phyloP scores from a whole-genome alignment of 1,139 yeast species.

The Kurtzmaniella quercitrusa region DNA sequence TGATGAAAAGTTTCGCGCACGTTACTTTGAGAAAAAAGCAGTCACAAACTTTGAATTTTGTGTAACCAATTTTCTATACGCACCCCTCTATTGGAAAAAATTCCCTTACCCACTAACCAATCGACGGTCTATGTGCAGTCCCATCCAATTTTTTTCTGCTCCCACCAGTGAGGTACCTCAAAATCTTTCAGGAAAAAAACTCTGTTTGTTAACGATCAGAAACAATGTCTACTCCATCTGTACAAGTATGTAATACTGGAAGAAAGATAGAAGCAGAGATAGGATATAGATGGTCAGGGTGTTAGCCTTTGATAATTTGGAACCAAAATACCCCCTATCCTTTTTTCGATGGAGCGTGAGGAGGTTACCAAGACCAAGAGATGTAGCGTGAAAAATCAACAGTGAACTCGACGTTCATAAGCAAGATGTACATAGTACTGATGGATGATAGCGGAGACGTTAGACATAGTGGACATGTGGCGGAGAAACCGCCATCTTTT shows the following conservation, averaged over 20 bases:
- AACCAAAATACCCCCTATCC: too few relatives aligned
- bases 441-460: too few relatives aligned
- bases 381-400: too few relatives aligned
- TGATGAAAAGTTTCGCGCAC: background rate
- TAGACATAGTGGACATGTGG: too few relatives aligned
- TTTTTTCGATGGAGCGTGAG: too few relatives aligned
- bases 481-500: too few relatives aligned
- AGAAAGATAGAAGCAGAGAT: background rate
- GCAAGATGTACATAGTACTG: too few relatives aligned
- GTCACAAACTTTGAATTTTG: conserved; percentile 1
- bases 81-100: background rate
- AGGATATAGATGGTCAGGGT: background rate
- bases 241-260: conserved; percentile 50
- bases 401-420: too few relatives aligned
- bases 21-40: conserved; percentile 1
- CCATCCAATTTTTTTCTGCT: conserved; percentile 2
- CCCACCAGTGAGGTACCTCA: conserved; percentile 4
- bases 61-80: background rate
- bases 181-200: conserved; percentile 1
- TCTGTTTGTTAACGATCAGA: conserved; percentile 11
- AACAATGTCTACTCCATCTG: conserved; percentile 61
- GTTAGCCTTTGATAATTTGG: background rate
- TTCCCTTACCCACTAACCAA: background rate
- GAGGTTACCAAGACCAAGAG: too few relatives aligned
- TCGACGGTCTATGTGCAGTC: conserved; percentile 1